Conservation (phyloP, 2,329 filamentous ascomycete species). For the Colletotrichum theobromicola region DNA sequence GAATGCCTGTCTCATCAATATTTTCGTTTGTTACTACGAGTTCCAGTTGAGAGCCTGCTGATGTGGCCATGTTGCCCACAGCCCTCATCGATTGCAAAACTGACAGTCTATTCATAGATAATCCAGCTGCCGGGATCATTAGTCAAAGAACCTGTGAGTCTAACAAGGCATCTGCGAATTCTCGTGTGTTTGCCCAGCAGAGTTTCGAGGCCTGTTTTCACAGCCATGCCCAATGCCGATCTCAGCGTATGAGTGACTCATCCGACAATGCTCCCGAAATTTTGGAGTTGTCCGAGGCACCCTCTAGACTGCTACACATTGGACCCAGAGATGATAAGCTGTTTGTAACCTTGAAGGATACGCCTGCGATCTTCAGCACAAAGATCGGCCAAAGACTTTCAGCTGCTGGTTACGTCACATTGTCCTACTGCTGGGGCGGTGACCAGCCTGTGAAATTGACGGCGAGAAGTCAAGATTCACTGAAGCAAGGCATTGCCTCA, state of each 20-base stretch:
- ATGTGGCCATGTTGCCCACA: no score
- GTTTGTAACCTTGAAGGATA: neutral
- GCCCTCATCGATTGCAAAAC: neutral
- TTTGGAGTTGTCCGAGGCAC: neutral
- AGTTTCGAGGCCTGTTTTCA: neutral
- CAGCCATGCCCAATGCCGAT: neutral
- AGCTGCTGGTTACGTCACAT: neutral
- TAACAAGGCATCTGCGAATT: neutral
- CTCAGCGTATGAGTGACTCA: neutral
- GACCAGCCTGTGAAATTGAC: neutral
- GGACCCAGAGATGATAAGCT: neutral
- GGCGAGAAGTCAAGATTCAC: neutral
- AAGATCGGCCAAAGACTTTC: neutral
- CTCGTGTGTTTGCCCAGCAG: neutral
- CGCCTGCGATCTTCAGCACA: neutral
- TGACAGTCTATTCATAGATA: neutral
- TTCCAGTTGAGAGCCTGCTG: no score
- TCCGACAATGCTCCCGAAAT: neutral
- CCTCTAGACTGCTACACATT: neutral
- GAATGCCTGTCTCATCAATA: neutral
- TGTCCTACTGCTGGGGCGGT: neutral
- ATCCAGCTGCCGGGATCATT: neutral
- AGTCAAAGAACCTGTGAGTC: neutral
- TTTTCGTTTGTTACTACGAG: neutral
- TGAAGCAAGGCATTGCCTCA: neutral